phyloP scores from a whole-genome alignment of 2,329 filamentous ascomycete genomes.

The Penicillium sp. region DNA sequence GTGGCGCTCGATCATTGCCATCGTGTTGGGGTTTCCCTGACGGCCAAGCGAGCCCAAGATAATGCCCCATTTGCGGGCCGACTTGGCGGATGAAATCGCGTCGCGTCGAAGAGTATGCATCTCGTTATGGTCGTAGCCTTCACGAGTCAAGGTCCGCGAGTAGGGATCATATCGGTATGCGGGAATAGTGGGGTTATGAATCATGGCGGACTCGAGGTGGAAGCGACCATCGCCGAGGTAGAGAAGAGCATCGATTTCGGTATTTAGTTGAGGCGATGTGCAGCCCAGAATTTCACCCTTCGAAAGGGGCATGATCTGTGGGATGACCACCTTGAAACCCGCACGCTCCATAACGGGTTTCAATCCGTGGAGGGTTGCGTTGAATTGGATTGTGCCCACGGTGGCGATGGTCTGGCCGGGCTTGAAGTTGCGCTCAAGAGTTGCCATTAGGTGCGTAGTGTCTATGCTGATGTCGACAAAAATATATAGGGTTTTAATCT shows the following conservation, averaged over 20 bases:
- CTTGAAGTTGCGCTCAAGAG: conserved; percentile 81
- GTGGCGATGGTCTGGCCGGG: conserved; percentile 82
- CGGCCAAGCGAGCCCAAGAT: conserved; percentile 89
- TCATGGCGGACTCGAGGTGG: conserved; percentile 98
- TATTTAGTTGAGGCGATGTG: conserved; percentile 71
- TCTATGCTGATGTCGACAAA: conserved; percentile 99
- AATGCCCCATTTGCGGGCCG: conserved; percentile 84
- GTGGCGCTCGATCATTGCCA: conserved; percentile 76
- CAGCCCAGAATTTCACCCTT: conserved; percentile 98
- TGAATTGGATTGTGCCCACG: conserved; percentile 98
- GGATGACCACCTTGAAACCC: conserved; percentile 80
- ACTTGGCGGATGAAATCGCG: conserved; percentile 70
- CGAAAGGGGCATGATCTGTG: conserved; percentile 86
- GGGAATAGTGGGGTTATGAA: conserved; percentile 85
- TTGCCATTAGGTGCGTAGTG: conserved; percentile 76
- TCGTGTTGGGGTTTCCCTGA: conserved; percentile 91
- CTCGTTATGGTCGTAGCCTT: conserved; percentile 86
- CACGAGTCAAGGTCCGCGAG: conserved; percentile 81
- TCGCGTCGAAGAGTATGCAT: conserved; percentile 75
- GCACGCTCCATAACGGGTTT: conserved; percentile 71
- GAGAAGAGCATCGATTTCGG: conserved; percentile 68
- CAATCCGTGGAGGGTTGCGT: conserved; percentile 88
- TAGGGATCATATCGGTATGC: conserved; percentile 98
- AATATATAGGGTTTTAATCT: conserved; percentile 95
- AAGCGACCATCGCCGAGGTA: conserved; percentile 92